Conservation (phyloP, 2,329 filamentous ascomycete species). For the Juglanconis sp. region DNA sequence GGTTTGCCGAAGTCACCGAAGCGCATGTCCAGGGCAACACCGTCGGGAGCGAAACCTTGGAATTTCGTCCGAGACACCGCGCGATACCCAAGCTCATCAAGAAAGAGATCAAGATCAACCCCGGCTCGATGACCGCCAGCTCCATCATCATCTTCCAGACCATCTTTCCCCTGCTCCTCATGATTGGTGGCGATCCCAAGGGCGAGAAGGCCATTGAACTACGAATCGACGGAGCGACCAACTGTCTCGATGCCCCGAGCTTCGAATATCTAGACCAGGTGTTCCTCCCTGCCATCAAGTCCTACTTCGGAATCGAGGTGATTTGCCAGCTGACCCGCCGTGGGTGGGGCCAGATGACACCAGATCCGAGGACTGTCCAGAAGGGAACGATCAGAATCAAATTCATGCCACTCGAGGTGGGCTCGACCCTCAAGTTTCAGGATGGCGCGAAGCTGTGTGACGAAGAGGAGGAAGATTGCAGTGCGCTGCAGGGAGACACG, state of each 20-base stretch:
- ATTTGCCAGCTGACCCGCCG: slow-evolving; percentile 42
- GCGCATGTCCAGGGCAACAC: slow-evolving; percentile 48
- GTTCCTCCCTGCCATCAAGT: slow-evolving; percentile 51
- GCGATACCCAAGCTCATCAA: slow-evolving; percentile 35
- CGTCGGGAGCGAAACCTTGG: slow-evolving; percentile 49
- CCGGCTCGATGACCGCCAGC: slow-evolving; percentile 51
- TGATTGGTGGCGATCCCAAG: slow-evolving; percentile 38
- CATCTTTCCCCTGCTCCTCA: slow-evolving; percentile 56
- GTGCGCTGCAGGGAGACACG: background rate
- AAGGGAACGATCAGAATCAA: slow-evolving; percentile 44
- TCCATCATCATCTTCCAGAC: slow-evolving; percentile 59
- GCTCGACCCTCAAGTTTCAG: slow-evolving; percentile 33
- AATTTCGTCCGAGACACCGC: slow-evolving; percentile 40
- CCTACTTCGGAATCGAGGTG: slow-evolving; percentile 46
- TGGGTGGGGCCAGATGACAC: slow-evolving; percentile 43
- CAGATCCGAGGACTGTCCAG: slow-evolving; percentile 30
- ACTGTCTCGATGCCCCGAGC: slow-evolving; percentile 52
- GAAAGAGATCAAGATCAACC: slow-evolving; percentile 47
- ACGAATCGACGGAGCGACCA: slow-evolving; percentile 56
- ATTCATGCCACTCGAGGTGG: slow-evolving; percentile 36
- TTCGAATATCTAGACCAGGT: slow-evolving; percentile 63
- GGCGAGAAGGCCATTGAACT: slow-evolving; percentile 44
- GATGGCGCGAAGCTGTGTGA: slow-evolving; percentile 20
- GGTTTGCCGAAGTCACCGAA: slow-evolving; percentile 48
- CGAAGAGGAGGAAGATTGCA: slow-evolving; percentile 16